Percentiles rank a stretch among this genome's conserved stretches.
These are phyloP conservation scores for Zygoascus flipseniorum DNA, from an alignment of 805 yeast genomes.

Conservation along the genomic window DNA sequence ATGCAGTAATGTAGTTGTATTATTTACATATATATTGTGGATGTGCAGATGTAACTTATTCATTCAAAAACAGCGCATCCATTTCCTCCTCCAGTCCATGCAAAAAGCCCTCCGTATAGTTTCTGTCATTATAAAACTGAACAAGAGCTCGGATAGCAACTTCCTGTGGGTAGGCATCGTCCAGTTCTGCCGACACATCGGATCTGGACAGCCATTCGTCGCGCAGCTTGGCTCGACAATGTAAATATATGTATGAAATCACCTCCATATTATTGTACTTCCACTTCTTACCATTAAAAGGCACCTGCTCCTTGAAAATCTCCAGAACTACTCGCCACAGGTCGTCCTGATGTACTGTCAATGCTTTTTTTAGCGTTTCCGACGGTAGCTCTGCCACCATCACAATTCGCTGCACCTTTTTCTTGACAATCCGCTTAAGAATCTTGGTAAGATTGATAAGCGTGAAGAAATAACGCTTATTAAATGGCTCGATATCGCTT, in stretches of 20 bases:
- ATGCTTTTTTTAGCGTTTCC: slow-evolving; percentile 48
- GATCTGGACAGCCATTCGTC: slow-evolving; percentile 87
- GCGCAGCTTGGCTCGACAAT: slow-evolving; percentile 58
- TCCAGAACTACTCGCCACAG: slow-evolving; percentile 64
- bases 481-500: slow-evolving; percentile 4
- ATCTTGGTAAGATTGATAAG: slow-evolving; percentile 43
- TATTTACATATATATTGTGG: neutral
- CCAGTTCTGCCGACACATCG: slow-evolving; percentile 66
- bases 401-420: slow-evolving; percentile 66
- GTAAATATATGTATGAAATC: slow-evolving; percentile 75
- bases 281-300: slow-evolving; percentile 94
- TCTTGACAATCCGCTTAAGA: slow-evolving; percentile 49
- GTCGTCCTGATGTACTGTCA: slow-evolving; percentile 50
- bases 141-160: slow-evolving; percentile 69
- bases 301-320: slow-evolving; percentile 69
- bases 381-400: slow-evolving; percentile 53
- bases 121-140: slow-evolving; percentile 63
- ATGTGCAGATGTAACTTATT: too few species aligned
- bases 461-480: slow-evolving; percentile 23
- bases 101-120: neutral
- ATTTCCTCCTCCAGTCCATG: neutral
- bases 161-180: slow-evolving; percentile 77
- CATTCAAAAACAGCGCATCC: neutral
- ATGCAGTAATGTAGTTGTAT: too few species aligned
- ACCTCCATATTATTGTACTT: slow-evolving; percentile 87